phyloP scores from a whole-genome alignment of 2,329 filamentous ascomycete genomes.

The Verticillium zaregamsianum region DNA sequence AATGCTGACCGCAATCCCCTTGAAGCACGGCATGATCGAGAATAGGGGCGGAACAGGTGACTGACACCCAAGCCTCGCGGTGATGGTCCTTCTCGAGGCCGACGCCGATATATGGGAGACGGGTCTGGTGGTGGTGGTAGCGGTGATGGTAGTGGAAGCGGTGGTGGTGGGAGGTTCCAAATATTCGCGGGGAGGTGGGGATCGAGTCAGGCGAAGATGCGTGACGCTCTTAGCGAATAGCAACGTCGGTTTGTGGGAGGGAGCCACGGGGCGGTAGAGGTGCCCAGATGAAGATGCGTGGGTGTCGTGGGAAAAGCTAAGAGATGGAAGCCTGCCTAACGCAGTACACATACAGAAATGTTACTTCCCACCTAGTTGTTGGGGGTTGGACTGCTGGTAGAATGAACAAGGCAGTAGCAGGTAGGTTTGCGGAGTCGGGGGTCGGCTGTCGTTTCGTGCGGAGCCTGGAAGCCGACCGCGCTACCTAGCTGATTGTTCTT shows the following conservation, averaged over 20 bases:
- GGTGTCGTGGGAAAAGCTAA: background rate
- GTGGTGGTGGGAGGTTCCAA: background rate
- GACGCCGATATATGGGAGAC: background rate
- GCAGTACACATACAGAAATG: background rate
- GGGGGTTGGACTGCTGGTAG: no score
- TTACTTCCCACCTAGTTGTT: no score
- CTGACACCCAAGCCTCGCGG: background rate
- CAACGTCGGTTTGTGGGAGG: background rate
- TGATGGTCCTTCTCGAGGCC: background rate
- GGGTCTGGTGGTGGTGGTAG: slow-evolving; percentile 1
- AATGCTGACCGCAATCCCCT: slow-evolving; percentile 97
- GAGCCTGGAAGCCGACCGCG: no score
- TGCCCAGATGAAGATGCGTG: background rate
- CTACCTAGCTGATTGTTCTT: no score
- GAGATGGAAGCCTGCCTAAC: background rate
- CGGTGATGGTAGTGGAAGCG: background rate
- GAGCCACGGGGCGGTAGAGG: background rate
- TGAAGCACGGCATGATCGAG: slow-evolving; percentile 84
- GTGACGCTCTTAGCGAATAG: background rate
- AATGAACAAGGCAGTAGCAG: no score
- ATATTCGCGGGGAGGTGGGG: background rate
- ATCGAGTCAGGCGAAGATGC: background rate
- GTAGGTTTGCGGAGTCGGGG: no score
- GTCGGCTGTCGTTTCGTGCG: no score
- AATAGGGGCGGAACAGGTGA: background rate